Evolutionary conservation across 2,329 filamentous ascomycete genomes (phyloP).

Genomic region (Trichophyton schoenleinii): DNA sequence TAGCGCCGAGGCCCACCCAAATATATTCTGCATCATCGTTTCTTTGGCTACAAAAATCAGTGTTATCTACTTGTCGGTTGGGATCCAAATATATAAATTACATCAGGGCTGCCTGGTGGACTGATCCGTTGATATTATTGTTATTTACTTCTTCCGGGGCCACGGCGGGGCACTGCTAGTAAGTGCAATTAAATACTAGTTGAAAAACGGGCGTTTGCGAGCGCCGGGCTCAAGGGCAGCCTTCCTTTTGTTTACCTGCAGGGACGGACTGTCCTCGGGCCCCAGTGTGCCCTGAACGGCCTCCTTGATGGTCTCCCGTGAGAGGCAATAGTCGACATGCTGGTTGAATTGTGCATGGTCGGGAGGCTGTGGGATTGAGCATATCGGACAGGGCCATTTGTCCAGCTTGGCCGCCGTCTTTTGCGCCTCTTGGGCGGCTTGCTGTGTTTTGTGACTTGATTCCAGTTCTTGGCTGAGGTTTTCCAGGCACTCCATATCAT

Average conservation of each 20-base stretch:
- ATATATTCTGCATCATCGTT: background rate
- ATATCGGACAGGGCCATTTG: constrained; percentile 78
- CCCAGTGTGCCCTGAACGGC: constrained; percentile 48
- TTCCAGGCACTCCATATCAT: constrained; percentile 51
- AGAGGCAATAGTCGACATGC: constrained; percentile 87
- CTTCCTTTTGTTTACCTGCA: constrained; percentile 2
- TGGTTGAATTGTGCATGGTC: constrained; percentile 72
- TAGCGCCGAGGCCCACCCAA: background rate
- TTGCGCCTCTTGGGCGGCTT: constrained; percentile 19
- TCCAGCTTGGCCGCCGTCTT: constrained; percentile 6
- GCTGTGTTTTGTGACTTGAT: background rate
- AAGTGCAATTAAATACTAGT: background rate
- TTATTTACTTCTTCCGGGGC: background rate
- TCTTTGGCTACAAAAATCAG: background rate
- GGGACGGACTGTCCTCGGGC: constrained; percentile 11
- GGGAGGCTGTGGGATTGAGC: constrained; percentile 58
- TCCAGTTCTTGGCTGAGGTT: constrained; percentile 45
- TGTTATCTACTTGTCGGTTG: background rate
- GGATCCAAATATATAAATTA: background rate
- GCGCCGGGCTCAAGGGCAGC: constrained; percentile 25
- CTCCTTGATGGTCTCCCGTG: constrained; percentile 72
- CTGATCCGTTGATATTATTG: background rate
- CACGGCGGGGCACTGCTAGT: background rate
- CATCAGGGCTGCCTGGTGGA: background rate
- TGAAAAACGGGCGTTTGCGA: constrained; percentile 13